Evolutionary conservation across 2,329 filamentous ascomycete species (phyloP).

Genomic region (Claviceps quebecensis): DNA sequence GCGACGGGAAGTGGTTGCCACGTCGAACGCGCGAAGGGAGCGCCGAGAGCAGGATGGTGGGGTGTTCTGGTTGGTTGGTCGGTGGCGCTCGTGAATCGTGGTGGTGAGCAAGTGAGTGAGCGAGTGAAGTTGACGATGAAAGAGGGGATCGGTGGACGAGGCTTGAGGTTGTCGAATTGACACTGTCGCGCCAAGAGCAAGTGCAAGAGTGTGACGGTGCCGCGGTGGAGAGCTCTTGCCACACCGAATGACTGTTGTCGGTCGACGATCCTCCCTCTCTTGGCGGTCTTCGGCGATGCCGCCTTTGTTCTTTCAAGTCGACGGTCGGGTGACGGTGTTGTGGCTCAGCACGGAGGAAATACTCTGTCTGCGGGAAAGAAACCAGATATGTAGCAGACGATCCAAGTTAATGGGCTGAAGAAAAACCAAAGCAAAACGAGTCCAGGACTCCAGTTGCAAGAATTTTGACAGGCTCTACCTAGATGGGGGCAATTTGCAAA

Average conservation of each 20-base stretch:
- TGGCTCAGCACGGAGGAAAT: not conserved
- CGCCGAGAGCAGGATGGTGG: not conserved
- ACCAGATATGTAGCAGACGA: not conserved
- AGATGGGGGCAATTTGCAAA: not conserved
- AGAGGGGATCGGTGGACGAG: too few species aligned
- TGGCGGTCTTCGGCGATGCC: too few species aligned
- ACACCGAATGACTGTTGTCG: not conserved
- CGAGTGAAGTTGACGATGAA: too few species aligned
- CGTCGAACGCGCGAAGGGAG: not conserved
- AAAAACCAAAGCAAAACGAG: not conserved
- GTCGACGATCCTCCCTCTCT: too few species aligned
- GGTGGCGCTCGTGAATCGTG: not conserved
- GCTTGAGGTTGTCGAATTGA: too few species aligned
- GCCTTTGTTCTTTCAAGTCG: too few species aligned
- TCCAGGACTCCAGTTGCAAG: not conserved
- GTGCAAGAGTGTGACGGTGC: not conserved
- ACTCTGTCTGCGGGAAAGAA: not conserved
- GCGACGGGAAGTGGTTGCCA: not conserved
- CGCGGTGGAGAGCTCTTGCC: not conserved
- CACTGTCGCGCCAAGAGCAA: not conserved
- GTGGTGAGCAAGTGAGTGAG: too few species aligned
- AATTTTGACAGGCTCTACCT: not conserved
- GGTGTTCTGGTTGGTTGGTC: not conserved
- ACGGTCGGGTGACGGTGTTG: not conserved
- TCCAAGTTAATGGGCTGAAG: not conserved